Percentiles rank a stretch among this genome's conserved stretches.
phyloP scores from a whole-genome alignment of 2,329 filamentous ascomycete species.

The Fusarium newnesense region DNA sequence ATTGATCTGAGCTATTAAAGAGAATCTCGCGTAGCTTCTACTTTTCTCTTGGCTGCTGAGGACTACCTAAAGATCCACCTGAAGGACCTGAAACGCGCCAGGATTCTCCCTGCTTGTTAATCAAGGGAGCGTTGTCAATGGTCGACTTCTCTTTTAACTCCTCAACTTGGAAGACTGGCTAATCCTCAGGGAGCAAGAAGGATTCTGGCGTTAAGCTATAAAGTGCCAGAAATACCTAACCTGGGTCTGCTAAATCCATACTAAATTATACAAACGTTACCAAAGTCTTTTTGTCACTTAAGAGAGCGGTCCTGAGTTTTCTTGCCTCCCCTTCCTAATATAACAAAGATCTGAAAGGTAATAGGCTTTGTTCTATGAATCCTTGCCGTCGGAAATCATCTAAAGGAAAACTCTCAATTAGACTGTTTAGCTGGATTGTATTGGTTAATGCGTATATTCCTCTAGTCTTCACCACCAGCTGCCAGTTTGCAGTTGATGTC shows the following conservation, averaged over 20 bases:
- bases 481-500: neutral
- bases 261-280: neutral
- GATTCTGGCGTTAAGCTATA: neutral
- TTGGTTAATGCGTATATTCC: neutral
- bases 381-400: neutral
- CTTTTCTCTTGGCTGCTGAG: constrained; percentile 3
- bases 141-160: neutral
- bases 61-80: constrained; percentile 6
- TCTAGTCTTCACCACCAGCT: neutral
- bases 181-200: neutral
- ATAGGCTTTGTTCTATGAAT: neutral
- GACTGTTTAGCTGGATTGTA: neutral
- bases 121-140: neutral
- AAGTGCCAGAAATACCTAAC: neutral
- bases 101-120: constrained; percentile 3
- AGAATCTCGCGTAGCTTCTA: constrained; percentile 16
- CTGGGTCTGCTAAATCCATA: neutral
- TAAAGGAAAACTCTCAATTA: neutral
- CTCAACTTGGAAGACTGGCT: neutral
- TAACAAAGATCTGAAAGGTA: neutral
- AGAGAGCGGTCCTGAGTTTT: neutral
- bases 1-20: neutral
- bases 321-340: neutral
- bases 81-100: constrained; percentile 30
- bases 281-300: neutral